Base-by-base conservation (phyloP, 805 yeast genomes). In the Candida golubevii region DNA sequence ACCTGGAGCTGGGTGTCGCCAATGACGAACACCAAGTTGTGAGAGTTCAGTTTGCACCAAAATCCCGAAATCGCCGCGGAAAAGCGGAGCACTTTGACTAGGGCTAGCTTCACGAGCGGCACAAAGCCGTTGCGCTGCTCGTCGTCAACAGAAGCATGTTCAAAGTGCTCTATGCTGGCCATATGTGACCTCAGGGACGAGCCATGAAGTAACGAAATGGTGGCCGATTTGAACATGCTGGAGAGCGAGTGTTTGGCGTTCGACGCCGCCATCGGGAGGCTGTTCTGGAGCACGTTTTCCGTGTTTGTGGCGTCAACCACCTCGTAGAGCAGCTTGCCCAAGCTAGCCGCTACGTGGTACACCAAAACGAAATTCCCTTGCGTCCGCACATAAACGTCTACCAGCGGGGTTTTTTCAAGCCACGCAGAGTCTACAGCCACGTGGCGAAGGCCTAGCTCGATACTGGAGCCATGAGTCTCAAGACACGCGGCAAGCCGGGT, bases 31-130 rank as follows among this genome's bases (percentile, higher is more conserved):
- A 69, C 54, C 41, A 71, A 50, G 48, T 64, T 65, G 46, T 69
- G 73, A 32, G 74, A 67, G 47, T 68, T 66, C 26, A 61, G 57
- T 39, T 68, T 65, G 35, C 69, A 49, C 74, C 74, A 71, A 41
- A 53, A 66, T 12, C 59, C 46, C 6, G 53, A 42, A 10, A 67
- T 50, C 0, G 65, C 66, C 18, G 65, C 60, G 10, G 63, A 59
- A 27, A 69, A 55, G 48, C 67, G 68, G 36, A 71, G 54, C 6
- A 66, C 52, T 39, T 65, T 68, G 44, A 53, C 56, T 2, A 70
- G 51, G 1, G 64, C 46, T 8, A 67, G 26, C 36, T 61, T 65
- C 4, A 58, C 66, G 26, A 45, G 51, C 18, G 62, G 67, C 11
- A 69, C 52, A 12, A 50, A 44, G 26, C 49, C 55, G 45, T 63